phyloP scores from a whole-genome alignment of 225 moss, liverwort and hornwort species.

The Neckera pumila region DNA sequence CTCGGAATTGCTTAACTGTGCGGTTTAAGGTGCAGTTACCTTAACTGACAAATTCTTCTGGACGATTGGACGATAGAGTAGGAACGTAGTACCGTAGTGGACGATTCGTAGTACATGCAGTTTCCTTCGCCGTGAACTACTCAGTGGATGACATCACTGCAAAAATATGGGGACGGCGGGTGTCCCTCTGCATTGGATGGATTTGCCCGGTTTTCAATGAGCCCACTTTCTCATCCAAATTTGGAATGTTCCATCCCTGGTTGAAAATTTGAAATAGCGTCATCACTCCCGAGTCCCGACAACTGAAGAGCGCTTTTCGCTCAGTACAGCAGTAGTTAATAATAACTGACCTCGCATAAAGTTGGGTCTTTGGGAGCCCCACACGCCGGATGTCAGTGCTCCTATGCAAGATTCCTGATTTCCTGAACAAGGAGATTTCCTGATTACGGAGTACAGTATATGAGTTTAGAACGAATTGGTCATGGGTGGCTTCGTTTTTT shows the following conservation, averaged over 20 bases:
- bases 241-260: neutral
- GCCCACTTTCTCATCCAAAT: rapidly evolving
- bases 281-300: neutral
- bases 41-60: neutral
- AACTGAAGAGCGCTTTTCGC: neutral
- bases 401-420: neutral
- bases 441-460: too few relatives aligned
- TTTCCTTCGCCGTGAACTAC: neutral
- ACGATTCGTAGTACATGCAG: neutral
- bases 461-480: too few relatives aligned
- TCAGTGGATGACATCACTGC: neutral
- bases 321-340: too few relatives aligned
- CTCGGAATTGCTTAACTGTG: too few relatives aligned
- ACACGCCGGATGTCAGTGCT: neutral
- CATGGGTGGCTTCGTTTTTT: neutral
- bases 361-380: neutral
- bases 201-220: rapidly evolving
- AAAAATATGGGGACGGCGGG: too few relatives aligned
- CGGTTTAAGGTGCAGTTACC: too few relatives aligned
- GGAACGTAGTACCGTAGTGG: too few relatives aligned
- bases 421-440: too few relatives aligned
- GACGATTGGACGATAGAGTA: too few relatives aligned
- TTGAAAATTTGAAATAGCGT: too few relatives aligned
- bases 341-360: neutral
- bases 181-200: neutral